Percentiles rank a stretch among this genome's conserved stretches.
Evolutionary conservation across 169 alveolate species (phyloP).

Genomic region (Cryptosporidium xiaoi): DNA sequence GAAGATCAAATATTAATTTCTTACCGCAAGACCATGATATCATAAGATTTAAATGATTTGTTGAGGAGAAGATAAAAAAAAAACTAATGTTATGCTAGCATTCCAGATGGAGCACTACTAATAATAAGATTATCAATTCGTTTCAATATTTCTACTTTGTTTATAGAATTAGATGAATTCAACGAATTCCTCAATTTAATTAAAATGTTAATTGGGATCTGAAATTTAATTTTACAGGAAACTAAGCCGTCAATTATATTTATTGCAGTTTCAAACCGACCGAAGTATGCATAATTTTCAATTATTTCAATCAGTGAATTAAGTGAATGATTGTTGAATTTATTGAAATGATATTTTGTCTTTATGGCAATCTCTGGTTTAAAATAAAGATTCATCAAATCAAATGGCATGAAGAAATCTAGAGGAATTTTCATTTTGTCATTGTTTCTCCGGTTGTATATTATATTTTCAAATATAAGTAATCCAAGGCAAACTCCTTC

Average conservation of each 20-base stretch:
- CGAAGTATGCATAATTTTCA: not conserved
- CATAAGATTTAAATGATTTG: too few species aligned
- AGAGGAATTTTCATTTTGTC: too few species aligned
- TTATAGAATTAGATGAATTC: not conserved
- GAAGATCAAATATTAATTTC: not conserved
- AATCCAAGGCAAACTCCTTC: constrained; percentile 31
- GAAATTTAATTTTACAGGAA: not conserved
- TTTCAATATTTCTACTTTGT: not conserved
- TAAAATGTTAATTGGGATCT: not conserved
- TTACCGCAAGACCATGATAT: not conserved
- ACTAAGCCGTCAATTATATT: not conserved
- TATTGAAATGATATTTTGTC: not conserved
- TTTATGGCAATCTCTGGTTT: not conserved
- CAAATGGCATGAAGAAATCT: not conserved
- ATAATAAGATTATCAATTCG: constrained; percentile 8
- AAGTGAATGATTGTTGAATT: not conserved
- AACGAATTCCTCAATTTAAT: not conserved
- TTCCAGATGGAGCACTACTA: not conserved
- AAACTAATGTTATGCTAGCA: not conserved
- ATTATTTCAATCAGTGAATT: not conserved
- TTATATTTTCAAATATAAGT: not conserved
- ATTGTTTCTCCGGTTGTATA: too few species aligned
- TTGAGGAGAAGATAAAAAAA: too few species aligned
- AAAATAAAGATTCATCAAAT: not conserved
- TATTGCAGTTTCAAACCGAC: not conserved